phyloP scores from a whole-genome alignment of 2,329 filamentous ascomycete species.

The Cryphonectria carpinicola region DNA sequence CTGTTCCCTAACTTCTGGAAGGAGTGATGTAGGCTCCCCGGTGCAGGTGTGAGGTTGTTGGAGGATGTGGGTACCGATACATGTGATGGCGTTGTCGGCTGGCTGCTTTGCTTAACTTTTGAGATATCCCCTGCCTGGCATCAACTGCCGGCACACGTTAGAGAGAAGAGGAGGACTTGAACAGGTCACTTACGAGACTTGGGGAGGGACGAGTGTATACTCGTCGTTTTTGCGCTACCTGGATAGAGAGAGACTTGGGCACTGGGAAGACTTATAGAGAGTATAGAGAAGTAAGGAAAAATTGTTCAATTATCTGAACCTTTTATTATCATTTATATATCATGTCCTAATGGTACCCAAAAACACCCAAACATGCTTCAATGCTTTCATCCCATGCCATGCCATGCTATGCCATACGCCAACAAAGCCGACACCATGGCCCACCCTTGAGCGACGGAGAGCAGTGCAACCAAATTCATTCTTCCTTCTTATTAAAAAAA shows the following conservation, averaged over 20 bases:
- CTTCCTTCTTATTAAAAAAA: too few relatives aligned
- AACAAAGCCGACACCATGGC: not conserved
- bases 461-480: not conserved
- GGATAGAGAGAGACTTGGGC: not conserved
- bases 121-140: slow-evolving; percentile 7
- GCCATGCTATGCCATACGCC: slow-evolving; percentile 15
- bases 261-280: not conserved
- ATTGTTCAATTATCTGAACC: slow-evolving; percentile 4
- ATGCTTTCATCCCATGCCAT: slow-evolving; percentile 2
- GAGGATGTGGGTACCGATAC: not conserved
- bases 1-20: slow-evolving; percentile 82
- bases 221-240: not conserved
- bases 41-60: not conserved
- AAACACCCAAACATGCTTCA: not conserved
- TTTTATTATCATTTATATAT: slow-evolving; percentile 14
- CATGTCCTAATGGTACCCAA: slow-evolving; percentile 15
- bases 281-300: not conserved
- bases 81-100: slow-evolving; percentile 4
- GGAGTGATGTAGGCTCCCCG: slow-evolving; percentile 27
- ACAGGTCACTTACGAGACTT: not conserved
- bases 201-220: not conserved
- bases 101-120: not conserved
- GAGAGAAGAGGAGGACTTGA: not conserved
- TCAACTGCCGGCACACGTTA: slow-evolving; percentile 6
- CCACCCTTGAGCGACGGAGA: not conserved